A percentile compares a stretch with the other conserved stretches of the same genome.
phyloP scores from a whole-genome alignment of 2,329 filamentous ascomycete genomes.

The Paraconiothyrium brasiliense region DNA sequence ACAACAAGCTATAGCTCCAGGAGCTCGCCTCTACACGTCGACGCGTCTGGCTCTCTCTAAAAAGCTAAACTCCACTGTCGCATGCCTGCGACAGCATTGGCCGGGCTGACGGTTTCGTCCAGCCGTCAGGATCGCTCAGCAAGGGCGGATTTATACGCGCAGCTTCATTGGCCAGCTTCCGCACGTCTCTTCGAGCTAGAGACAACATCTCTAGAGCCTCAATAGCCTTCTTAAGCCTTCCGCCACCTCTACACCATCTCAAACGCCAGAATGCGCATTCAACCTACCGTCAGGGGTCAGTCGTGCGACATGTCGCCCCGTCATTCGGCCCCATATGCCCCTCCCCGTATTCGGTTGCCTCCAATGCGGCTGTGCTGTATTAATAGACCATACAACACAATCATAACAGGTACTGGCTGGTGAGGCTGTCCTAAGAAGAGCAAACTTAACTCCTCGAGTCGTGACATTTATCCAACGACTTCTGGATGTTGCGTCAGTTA shows the following conservation, averaged over 20 bases:
- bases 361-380: conserved; percentile 27
- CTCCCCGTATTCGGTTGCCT: conserved; percentile 20
- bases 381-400: conserved; percentile 22
- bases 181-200: conserved; percentile 2
- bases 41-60: neutral
- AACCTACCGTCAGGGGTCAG: neutral
- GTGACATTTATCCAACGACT: neutral
- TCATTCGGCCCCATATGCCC: conserved; percentile 16
- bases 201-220: neutral
- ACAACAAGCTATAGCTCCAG: neutral
- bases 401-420: neutral
- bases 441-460: neutral
- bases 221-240: neutral
- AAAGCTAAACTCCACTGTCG: neutral
- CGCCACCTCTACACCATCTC: neutral
- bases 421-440: neutral
- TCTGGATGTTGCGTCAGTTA: neutral
- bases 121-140: conserved; percentile 11
- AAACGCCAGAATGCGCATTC: neutral
- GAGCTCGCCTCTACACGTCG: neutral
- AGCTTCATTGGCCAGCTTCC: conserved; percentile 5
- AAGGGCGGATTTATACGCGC: neutral
- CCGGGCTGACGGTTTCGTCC: conserved; percentile 3
- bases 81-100: neutral
- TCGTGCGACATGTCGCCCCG: neutral